Evolutionary conservation across 805 yeast species (phyloP), one percentile per base, ranked within the genome.

Genomic region (Cyberlindnera mycetangii): DNA sequence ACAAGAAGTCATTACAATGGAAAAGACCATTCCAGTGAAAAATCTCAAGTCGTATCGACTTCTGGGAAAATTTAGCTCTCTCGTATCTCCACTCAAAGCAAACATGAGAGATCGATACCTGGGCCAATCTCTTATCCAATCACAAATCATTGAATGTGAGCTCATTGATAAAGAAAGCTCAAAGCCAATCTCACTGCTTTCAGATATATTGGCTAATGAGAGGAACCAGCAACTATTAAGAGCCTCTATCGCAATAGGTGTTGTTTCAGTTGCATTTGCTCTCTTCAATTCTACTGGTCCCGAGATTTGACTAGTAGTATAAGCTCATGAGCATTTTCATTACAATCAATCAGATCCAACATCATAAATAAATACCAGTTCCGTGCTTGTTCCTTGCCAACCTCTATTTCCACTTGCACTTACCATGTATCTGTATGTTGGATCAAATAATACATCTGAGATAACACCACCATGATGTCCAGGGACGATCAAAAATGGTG

Each of bases 401-500:
- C 99, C 99, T 57, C 97, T 76, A 50, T 86, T 88, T 9, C 99
- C 99, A 61, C 95, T 85, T 1, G 97, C 83, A 57, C 96, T 84
- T 6, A 92, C 76, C 83, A 93, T 73, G 62, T 86, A 93, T 49
- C 93, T 68, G 32, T 95, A 88, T 2, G 93, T 84, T 24, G 92
- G 92, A 63, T 92, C 98, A 18, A 90, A 83, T 43, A 78, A 72
- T 50, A 93, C 68, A 41, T 81, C 79, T 38, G 95, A 85, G 27
- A 93, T 69, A 3, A 80, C 78, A 21, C 97, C 96, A 39, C 99
- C 98, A 59, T 88, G 96, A 63, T 93, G 98, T 1, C 99, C 98
- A 0, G 99, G 97, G 10, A 93, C 76, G 54, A 95, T 90, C 62
- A 83, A 74, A 60, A 92, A 93, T 15, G 97, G 97, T 1, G 64